These are phyloP conservation scores for Chaetomiaceae sp. DNA, from an alignment of 2,329 filamentous ascomycete genomes.

Conservation along the genomic window DNA sequence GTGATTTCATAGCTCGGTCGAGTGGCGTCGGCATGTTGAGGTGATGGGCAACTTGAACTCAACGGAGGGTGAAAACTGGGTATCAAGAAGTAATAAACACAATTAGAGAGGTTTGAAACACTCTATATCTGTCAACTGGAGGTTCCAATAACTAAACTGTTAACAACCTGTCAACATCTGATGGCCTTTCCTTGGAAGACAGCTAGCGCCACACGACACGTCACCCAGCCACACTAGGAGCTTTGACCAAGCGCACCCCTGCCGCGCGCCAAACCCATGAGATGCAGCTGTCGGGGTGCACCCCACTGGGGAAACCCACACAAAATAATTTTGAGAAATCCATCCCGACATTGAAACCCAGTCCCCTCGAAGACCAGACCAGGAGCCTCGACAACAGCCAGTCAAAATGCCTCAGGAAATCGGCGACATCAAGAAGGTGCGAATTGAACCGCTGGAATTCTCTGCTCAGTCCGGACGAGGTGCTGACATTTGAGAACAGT, in stretches of 20 bases:
- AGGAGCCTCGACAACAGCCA: slow-evolving; percentile 38
- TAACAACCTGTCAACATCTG: slow-evolving; percentile 9
- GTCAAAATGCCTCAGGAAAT: slow-evolving; percentile 97
- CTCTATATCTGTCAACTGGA: background rate
- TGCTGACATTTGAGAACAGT: slow-evolving; percentile 50
- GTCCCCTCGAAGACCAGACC: slow-evolving; percentile 20
- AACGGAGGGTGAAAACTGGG: no score
- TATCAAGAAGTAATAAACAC: no score
- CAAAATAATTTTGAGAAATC: slow-evolving; percentile 30
- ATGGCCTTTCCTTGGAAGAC: no score
- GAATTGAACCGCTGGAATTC: slow-evolving; percentile 18
- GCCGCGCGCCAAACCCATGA: slow-evolving; percentile 7
- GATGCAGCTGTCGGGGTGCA: slow-evolving; percentile 15
- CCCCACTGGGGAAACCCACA: slow-evolving; percentile 26
- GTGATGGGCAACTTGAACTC: background rate
- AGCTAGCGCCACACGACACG: slow-evolving; percentile 14
- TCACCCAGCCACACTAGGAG: slow-evolving; percentile 13
- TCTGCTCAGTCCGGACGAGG: background rate
- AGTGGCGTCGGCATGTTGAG: slow-evolving; percentile 62
- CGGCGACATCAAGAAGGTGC: slow-evolving; percentile 89
- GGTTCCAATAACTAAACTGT: no score
- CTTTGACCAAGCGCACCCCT: slow-evolving; percentile 2
- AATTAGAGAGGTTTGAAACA: background rate
- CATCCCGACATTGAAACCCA: slow-evolving; percentile 19
- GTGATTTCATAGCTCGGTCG: slow-evolving; percentile 65